These are phyloP conservation scores for Aspergillus jensenii DNA, from an alignment of 2,329 filamentous ascomycete genomes.

Conservation along the genomic window DNA sequence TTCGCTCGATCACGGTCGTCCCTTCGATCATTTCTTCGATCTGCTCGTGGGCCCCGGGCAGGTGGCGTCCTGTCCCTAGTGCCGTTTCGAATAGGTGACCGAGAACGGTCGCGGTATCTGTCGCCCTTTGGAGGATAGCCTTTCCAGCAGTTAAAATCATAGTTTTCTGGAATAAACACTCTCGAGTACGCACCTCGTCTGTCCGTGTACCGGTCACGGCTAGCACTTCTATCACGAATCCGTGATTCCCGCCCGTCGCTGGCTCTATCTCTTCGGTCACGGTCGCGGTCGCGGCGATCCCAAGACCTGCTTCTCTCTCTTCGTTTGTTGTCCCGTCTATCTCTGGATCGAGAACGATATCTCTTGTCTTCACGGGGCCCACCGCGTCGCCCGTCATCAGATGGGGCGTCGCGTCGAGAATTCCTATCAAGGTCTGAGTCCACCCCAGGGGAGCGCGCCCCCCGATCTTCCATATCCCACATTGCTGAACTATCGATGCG, in stretches of 20 bases:
- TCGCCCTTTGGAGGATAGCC: constrained; percentile 32
- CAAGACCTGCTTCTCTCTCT: constrained; percentile 46
- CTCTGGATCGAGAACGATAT: constrained; percentile 41
- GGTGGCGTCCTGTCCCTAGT: constrained; percentile 37
- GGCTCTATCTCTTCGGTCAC: constrained; percentile 33
- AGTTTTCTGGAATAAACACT: background rate
- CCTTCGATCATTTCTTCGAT: constrained; percentile 33
- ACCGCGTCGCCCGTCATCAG: constrained; percentile 38
- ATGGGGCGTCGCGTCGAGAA: constrained; percentile 36
- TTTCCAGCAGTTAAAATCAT: constrained; percentile 13
- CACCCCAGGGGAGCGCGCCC: constrained; percentile 26
- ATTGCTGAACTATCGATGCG: constrained; percentile 60
- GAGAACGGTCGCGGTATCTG: constrained; percentile 38
- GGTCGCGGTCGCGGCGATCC: constrained; percentile 36
- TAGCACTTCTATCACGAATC: constrained; percentile 41
- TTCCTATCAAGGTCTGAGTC: constrained; percentile 35
- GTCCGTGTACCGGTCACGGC: constrained; percentile 38
- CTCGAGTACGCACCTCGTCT: constrained; percentile 36
- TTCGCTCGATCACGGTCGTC: constrained; percentile 27
- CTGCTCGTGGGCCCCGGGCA: constrained; percentile 33
- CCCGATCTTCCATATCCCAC: constrained; percentile 54
- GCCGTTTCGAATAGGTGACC: constrained; percentile 38
- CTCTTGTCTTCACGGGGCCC: constrained; percentile 39
- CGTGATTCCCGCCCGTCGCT: constrained; percentile 39
- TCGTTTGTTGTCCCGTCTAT: constrained; percentile 40